Percentiles rank a stretch among this genome's conserved stretches.
phyloP scores from a whole-genome alignment of 306 rosid species.

The Arachis stenosperma region DNA sequence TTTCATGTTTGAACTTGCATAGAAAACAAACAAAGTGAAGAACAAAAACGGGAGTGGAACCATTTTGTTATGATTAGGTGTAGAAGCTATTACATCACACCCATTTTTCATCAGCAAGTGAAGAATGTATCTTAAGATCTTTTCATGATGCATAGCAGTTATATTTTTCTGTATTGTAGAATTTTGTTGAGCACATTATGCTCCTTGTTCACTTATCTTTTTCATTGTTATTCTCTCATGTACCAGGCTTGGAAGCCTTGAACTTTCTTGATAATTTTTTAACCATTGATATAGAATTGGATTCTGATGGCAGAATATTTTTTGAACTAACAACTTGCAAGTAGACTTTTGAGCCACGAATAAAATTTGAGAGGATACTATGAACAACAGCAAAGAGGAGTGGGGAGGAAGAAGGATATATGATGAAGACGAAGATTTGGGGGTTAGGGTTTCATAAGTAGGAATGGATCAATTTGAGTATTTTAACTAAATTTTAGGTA shows the following conservation, averaged over 20 bases:
- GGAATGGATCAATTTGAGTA: no score
- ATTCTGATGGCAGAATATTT: conserved; percentile 34
- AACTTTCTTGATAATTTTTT: conserved; percentile 28
- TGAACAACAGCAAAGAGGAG: no score
- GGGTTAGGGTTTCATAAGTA: no score
- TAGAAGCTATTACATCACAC: conserved; percentile 35
- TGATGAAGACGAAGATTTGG: no score
- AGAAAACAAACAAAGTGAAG: conserved; percentile 32
- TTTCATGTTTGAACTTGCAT: conserved; percentile 37
- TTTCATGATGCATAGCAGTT: conserved; percentile 41
- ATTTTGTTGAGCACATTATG: conserved; percentile 33
- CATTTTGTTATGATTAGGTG: conserved; percentile 34
- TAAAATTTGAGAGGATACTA: no score
- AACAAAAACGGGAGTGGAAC: neutral
- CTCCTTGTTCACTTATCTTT: conserved; percentile 13
- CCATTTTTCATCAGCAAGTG: conserved; percentile 32
- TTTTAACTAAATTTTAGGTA: no score
- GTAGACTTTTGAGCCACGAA: conserved; percentile 3
- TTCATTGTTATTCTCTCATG: conserved; percentile 28
- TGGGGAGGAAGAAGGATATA: no score
- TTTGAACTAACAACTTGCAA: conserved; percentile 26
- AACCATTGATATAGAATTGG: conserved; percentile 40
- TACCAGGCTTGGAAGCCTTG: conserved; percentile 24
- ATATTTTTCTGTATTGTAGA: conserved; percentile 30
- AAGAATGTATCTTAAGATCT: conserved; percentile 39